phyloP scores from a whole-genome alignment of 495 filamentous ascomycete genomes.

The Lepidopterella palustris region DNA sequence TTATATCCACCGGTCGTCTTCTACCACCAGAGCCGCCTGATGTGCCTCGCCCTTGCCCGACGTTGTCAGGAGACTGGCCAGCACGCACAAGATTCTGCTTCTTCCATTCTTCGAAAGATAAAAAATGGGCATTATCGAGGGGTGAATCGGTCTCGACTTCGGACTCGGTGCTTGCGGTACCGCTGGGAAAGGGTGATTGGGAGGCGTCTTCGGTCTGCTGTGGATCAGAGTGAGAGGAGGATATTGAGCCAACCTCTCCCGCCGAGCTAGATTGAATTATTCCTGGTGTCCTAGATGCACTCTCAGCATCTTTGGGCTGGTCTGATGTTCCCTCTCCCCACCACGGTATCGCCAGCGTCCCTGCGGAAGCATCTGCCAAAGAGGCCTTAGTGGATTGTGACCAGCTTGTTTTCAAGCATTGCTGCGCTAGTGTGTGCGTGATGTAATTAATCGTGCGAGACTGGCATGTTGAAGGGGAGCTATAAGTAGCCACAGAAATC shows the following conservation, averaged over 20 bases:
- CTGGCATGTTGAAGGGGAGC: conserved; percentile 47
- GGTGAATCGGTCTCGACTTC: conserved; percentile 58
- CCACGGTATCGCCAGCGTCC: conserved; percentile 5
- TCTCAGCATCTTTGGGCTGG: background rate
- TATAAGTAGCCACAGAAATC: conserved; percentile 1
- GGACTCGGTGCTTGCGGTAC: conserved; percentile 8
- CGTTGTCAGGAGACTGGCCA: conserved; percentile 73
- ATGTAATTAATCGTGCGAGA: conserved; percentile 72
- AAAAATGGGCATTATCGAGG: conserved; percentile 77
- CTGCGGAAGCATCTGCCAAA: conserved; percentile 16
- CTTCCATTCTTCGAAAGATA: conserved; percentile 99
- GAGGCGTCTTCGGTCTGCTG: background rate
- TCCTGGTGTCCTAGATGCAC: background rate
- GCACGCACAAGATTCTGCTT: conserved; percentile 82
- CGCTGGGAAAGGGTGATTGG: conserved; percentile 7
- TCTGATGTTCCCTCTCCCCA: conserved; percentile 1
- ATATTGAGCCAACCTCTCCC: background rate
- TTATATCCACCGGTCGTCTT: conserved; percentile 48
- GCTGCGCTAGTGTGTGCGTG: conserved; percentile 70
- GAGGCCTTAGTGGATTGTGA: conserved; percentile 23
- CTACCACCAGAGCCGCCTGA: conserved; percentile 39
- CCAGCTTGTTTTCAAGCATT: conserved; percentile 56
- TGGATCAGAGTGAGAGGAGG: background rate
- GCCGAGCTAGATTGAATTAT: background rate
- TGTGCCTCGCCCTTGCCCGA: conserved; percentile 47